Conservation (phyloP, 2,329 filamentous ascomycete genomes). For the Pseudopithomyces maydicus region DNA sequence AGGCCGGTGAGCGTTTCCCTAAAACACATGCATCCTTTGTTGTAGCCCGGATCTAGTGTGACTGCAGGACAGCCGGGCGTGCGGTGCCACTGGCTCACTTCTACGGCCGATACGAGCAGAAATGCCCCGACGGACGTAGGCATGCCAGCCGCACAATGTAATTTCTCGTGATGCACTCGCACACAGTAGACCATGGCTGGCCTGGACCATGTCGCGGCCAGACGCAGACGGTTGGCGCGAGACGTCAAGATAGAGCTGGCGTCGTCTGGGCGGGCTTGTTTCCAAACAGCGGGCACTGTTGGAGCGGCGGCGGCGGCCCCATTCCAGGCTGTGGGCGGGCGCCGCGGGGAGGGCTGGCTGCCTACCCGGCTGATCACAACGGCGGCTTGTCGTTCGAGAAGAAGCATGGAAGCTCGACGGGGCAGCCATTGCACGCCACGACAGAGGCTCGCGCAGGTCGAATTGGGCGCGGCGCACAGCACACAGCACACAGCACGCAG, state of each 20-base stretch:
- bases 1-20: background rate
- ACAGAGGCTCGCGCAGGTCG: background rate
- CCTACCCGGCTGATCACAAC: slow-evolving; percentile 6
- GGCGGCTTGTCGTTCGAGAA: slow-evolving; percentile 13
- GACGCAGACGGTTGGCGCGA: background rate
- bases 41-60: background rate
- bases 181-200: too few relatives aligned
- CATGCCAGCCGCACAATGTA: background rate
- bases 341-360: background rate
- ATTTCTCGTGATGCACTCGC: background rate
- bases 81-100: slow-evolving; percentile 1
- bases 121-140: background rate
- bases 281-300: slow-evolving; percentile 8
- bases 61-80: background rate
- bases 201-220: too few relatives aligned
- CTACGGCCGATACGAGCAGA: background rate
- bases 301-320: slow-evolving; percentile 11
- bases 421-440: background rate
- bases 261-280: slow-evolving; percentile 13
- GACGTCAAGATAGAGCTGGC: slow-evolving; percentile 24
- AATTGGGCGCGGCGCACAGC: background rate
- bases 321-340: slow-evolving; percentile 1
- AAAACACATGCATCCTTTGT: background rate
- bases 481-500: background rate
- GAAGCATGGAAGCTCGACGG: slow-evolving; percentile 1